phyloP scores from a whole-genome alignment of 805 yeast species.

The Wickerhamomyces strasburgensis region DNA sequence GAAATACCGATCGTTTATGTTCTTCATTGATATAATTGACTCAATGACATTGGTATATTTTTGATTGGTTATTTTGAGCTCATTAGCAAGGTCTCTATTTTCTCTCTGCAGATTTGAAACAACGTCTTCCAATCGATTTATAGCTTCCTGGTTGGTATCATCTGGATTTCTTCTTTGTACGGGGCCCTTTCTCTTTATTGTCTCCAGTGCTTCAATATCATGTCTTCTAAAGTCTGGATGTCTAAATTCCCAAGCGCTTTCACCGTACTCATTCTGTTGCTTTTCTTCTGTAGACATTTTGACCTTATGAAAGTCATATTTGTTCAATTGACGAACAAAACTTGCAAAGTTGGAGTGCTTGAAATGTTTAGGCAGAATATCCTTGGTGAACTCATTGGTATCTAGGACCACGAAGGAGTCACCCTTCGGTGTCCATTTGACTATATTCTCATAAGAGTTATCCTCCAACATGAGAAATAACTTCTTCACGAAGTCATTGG shows the following conservation, averaged over 20 bases:
- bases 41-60: conserved; percentile 65
- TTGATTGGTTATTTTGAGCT: conserved; percentile 39
- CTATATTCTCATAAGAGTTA: conserved; percentile 67
- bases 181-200: conserved; percentile 81
- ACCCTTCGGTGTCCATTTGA: conserved; percentile 83
- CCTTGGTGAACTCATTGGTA: conserved; percentile 85
- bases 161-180: conserved; percentile 40
- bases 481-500: conserved; percentile 78
- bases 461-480: conserved; percentile 81
- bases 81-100: conserved; percentile 31
- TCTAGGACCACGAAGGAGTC: conserved; percentile 86
- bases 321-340: conserved; percentile 92
- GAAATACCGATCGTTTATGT: conserved; percentile 51
- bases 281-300: conserved; percentile 64
- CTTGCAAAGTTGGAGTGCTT: conserved; percentile 93
- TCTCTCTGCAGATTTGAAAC: conserved; percentile 19
- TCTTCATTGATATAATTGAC: conserved; percentile 50
- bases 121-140: conserved; percentile 18
- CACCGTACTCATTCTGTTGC: conserved; percentile 54
- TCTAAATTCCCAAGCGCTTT: conserved; percentile 89
- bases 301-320: conserved; percentile 96
- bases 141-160: conserved; percentile 15
- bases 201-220: conserved; percentile 75
- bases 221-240: conserved; percentile 83
- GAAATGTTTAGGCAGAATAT: conserved; percentile 86